A percentile compares a stretch with the other conserved stretches of the same genome.
Evolutionary conservation across 352 stramenopile species (phyloP).

Genomic region (Globisporangium megalacanthum): DNA sequence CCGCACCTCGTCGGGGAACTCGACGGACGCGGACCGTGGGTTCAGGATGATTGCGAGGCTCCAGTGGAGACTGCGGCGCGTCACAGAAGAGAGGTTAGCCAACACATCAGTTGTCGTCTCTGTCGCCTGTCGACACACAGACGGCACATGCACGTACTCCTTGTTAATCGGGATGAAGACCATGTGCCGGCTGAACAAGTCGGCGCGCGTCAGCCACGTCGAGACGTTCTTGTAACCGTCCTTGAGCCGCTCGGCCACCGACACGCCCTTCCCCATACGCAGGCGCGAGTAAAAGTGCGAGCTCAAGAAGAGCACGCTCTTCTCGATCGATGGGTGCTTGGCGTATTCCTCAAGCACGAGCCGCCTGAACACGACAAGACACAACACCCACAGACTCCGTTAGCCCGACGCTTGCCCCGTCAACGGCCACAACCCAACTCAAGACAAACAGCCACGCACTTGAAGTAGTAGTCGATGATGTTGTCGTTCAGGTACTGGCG

Average conservation of each 20-base stretch:
- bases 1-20: conserved; percentile 24
- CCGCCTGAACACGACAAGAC: conserved; percentile 21
- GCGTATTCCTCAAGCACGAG: conserved; percentile 51
- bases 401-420: too few relatives aligned
- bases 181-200: conserved; percentile 67
- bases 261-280: conserved; percentile 34
- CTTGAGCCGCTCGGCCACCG: conserved; percentile 28
- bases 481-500: conserved; percentile 90
- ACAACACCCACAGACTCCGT: background rate
- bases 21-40: conserved; percentile 33
- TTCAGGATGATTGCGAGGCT: conserved; percentile 80
- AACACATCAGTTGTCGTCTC: background rate
- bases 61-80: conserved; percentile 61
- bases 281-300: conserved; percentile 77
- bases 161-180: conserved; percentile 89
- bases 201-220: conserved; percentile 57
- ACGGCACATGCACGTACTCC: conserved; percentile 36
- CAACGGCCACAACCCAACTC: too few relatives aligned
- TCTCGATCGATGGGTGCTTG: conserved; percentile 35
- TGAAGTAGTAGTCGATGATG: conserved; percentile 91
- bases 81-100: background rate
- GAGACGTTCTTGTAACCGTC: conserved; percentile 73
- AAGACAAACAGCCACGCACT: conserved; percentile 32
- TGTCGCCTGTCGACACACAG: background rate
- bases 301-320: conserved; percentile 72